A percentile compares a stretch with the other conserved stretches of the same genome.
Conservation (phyloP, 371 early-diverging fungal species). For the Syncephalis fuscata region DNA sequence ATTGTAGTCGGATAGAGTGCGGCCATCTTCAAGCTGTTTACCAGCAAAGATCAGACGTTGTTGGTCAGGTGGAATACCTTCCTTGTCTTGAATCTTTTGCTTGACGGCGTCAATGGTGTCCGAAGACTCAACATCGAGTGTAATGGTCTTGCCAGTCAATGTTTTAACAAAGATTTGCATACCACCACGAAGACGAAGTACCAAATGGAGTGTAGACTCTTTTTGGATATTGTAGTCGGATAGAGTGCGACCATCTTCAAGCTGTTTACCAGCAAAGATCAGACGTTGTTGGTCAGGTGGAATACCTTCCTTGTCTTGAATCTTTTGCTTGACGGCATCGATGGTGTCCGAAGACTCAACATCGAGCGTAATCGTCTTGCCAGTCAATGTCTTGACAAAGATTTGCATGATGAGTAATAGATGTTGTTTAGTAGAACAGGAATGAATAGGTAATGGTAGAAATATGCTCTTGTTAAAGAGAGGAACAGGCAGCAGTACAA, state of each 20-base stretch:
- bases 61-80: slow-evolving; percentile 75
- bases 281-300: slow-evolving; percentile 99
- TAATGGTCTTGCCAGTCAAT: slow-evolving; percentile 96
- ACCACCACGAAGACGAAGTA: slow-evolving; percentile 92
- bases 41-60: slow-evolving; percentile 90
- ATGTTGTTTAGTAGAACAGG: background rate
- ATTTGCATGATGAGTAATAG: slow-evolving; percentile 44
- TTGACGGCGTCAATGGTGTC: slow-evolving; percentile 94
- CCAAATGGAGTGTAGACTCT: slow-evolving; percentile 96
- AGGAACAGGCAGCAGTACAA: too few relatives aligned
- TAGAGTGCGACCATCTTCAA: slow-evolving; percentile 93
- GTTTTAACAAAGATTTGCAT: slow-evolving; percentile 96
- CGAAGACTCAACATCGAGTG: slow-evolving; percentile 94
- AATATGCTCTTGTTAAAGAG: too few relatives aligned
- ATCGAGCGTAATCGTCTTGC: slow-evolving; percentile 96
- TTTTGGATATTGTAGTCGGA: slow-evolving; percentile 85
- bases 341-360: slow-evolving; percentile 92
- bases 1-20: slow-evolving; percentile 73
- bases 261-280: slow-evolving; percentile 99
- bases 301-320: slow-evolving; percentile 99
- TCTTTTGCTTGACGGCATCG: slow-evolving; percentile 92
- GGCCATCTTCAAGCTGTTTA: slow-evolving; percentile 77
- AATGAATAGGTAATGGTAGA: too few relatives aligned
- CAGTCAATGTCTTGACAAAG: slow-evolving; percentile 97
- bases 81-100: slow-evolving; percentile 96